phyloP scores from a whole-genome alignment of 2,329 filamentous ascomycete species.

The Aspergillus cejpii region DNA sequence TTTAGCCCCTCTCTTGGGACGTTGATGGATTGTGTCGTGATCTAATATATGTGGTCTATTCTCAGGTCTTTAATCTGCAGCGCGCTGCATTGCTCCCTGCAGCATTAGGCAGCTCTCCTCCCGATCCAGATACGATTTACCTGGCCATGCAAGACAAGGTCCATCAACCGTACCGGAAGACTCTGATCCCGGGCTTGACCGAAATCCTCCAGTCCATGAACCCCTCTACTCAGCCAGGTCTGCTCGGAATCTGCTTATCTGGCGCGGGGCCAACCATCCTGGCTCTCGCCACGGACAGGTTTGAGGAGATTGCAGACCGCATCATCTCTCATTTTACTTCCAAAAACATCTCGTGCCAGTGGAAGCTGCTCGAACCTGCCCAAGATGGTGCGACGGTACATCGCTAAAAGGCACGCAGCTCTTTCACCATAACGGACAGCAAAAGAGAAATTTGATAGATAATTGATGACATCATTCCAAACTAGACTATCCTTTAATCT shows the following conservation, averaged over 20 bases:
- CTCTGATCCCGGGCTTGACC: conserved; percentile 81
- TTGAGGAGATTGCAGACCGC: conserved; percentile 73
- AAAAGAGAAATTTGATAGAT: background rate
- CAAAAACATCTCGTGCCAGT: conserved; percentile 64
- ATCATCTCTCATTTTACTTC: conserved; percentile 68
- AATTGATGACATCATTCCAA: background rate
- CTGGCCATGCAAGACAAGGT: conserved; percentile 98
- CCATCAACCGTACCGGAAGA: conserved; percentile 91
- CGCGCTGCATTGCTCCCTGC: conserved; percentile 85
- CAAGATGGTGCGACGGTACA: conserved; percentile 50
- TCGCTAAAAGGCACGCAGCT: conserved; percentile 3
- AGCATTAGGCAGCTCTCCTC: conserved; percentile 80
- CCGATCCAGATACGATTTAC: conserved; percentile 89
- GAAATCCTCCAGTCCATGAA: conserved; percentile 90
- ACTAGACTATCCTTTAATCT: too few species aligned
- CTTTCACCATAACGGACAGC: background rate
- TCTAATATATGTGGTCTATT: background rate
- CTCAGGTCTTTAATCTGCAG: conserved; percentile 75
- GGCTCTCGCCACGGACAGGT: conserved; percentile 83
- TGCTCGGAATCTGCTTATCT: conserved; percentile 89
- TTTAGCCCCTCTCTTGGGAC: background rate
- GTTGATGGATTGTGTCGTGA: background rate
- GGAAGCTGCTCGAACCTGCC: conserved; percentile 83
- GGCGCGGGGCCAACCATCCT: conserved; percentile 93
- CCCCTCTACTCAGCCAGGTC: conserved; percentile 74